These are phyloP conservation scores for Backusella parvicylindrica DNA, from an alignment of 192 early-diverging fungal genomes.

Conservation along the genomic window DNA sequence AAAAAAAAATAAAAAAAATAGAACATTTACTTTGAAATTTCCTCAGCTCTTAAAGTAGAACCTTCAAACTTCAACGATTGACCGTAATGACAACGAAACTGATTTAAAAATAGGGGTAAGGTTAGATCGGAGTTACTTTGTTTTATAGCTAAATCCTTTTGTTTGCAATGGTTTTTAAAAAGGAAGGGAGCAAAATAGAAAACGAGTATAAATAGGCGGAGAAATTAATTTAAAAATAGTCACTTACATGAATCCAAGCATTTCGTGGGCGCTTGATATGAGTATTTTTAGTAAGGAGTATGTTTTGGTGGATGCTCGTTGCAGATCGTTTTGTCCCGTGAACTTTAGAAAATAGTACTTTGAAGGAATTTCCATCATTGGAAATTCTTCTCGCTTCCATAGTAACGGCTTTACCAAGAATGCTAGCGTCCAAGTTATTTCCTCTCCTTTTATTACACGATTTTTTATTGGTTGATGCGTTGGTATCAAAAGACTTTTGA, in stretches of 20 bases:
- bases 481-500: not conserved
- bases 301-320: constrained; percentile 6
- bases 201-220: not conserved
- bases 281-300: constrained; percentile 26
- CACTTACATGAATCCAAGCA: constrained; percentile 32
- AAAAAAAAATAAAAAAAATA: not conserved
- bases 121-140: not conserved
- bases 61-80: constrained; percentile 27
- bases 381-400: not conserved
- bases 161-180: not conserved
- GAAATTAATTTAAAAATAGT: not conserved
- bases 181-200: not conserved
- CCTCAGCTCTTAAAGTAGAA: constrained; percentile 21
- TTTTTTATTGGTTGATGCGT: not conserved
- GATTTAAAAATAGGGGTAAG: not conserved
- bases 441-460: not conserved
- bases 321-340: not conserved
- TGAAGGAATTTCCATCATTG: not conserved
- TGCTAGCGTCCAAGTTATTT: not conserved
- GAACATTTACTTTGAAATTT: constrained; percentile 30
- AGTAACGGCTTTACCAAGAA: not conserved
- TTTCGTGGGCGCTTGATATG: constrained; percentile 35
- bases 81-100: constrained; percentile 34
- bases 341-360: not conserved
- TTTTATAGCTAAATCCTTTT: not conserved